Percentiles rank a stretch among this genome's conserved stretches.
These are phyloP conservation scores for Aurifilum marmelostoma DNA, from an alignment of 2,329 filamentous ascomycete species.

Conservation along the genomic window DNA sequence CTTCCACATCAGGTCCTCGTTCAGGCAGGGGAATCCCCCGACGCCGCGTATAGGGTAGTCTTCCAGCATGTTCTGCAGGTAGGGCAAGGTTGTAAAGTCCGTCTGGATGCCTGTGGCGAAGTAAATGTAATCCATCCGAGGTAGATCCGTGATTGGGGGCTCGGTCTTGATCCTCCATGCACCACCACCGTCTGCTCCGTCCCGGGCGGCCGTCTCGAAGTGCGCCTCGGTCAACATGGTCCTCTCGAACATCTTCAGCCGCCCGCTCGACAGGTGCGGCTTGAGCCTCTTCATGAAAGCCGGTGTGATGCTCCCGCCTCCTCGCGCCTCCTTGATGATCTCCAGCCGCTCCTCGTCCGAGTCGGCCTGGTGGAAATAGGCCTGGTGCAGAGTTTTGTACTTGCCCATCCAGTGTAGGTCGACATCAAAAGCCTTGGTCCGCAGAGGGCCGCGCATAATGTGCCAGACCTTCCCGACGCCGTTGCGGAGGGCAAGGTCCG, in stretches of 20 bases:
- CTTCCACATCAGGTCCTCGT: conserved; percentile 76
- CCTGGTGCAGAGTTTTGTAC: conserved; percentile 77
- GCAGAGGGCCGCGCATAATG: conserved; percentile 62
- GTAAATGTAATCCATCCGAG: conserved; percentile 69
- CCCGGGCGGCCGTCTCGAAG: conserved; percentile 48
- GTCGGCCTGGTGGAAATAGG: conserved; percentile 77
- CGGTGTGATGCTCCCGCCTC: conserved; percentile 77
- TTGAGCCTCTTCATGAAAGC: conserved; percentile 69
- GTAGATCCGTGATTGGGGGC: conserved; percentile 55
- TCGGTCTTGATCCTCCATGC: conserved; percentile 52
- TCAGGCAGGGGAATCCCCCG: conserved; percentile 73
- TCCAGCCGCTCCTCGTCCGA: conserved; percentile 69
- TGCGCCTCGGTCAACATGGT: conserved; percentile 57
- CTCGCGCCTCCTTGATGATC: conserved; percentile 67
- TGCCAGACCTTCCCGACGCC: conserved; percentile 72
- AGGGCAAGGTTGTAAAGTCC: conserved; percentile 63
- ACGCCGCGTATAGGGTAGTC: conserved; percentile 64
- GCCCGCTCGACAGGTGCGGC: conserved; percentile 55
- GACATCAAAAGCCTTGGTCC: conserved; percentile 77
- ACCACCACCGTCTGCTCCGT: conserved; percentile 38
- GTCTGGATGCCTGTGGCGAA: conserved; percentile 75
- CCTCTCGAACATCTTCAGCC: conserved; percentile 58
- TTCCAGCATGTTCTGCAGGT: conserved; percentile 60
- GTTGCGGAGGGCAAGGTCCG: conserved; percentile 65
- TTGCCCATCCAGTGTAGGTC: conserved; percentile 80